phyloP scores from a whole-genome alignment of 306 rosid species.

The Aeschynomene evenia region DNA sequence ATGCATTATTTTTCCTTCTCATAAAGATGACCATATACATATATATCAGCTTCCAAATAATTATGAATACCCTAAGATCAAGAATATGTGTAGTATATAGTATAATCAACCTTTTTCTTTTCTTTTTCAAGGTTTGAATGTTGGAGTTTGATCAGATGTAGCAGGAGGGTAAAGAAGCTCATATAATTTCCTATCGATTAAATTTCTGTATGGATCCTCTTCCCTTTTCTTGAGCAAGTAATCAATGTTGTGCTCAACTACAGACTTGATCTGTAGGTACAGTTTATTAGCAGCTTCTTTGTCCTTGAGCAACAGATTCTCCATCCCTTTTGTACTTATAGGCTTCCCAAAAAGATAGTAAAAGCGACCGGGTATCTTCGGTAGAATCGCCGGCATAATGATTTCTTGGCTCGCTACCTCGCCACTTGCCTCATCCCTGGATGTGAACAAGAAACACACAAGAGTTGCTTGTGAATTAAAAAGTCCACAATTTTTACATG shows the following conservation, averaged over 20 bases:
- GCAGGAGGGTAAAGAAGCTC: slow-evolving; percentile 46
- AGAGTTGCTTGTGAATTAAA: not conserved
- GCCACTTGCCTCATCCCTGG: slow-evolving; percentile 53
- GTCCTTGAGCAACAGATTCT: slow-evolving; percentile 60
- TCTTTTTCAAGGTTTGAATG: slow-evolving; percentile 75
- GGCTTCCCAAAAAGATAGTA: slow-evolving; percentile 91
- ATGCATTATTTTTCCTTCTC: not conserved
- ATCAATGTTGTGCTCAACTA: slow-evolving; percentile 55
- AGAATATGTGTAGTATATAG: slow-evolving; percentile 9
- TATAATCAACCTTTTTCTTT: slow-evolving; percentile 23
- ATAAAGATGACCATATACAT: not conserved
- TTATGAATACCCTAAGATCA: not conserved
- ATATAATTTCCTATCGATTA: slow-evolving; percentile 60
- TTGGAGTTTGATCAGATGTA: slow-evolving; percentile 47
- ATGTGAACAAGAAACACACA: slow-evolving; percentile 2
- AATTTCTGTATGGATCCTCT: slow-evolving; percentile 84
- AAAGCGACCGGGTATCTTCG: slow-evolving; percentile 81
- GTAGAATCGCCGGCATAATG: slow-evolving; percentile 45
- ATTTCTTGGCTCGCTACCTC: slow-evolving; percentile 53
- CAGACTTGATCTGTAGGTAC: slow-evolving; percentile 74
- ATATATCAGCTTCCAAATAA: not conserved
- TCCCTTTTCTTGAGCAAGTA: slow-evolving; percentile 80
- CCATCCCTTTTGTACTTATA: slow-evolving; percentile 65
- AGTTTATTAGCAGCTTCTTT: slow-evolving; percentile 64
- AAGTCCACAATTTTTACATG: not conserved